Evolutionary conservation across 176 grass and related monocot genomes (phyloP).

Genomic region (Triticum urartu): DNA sequence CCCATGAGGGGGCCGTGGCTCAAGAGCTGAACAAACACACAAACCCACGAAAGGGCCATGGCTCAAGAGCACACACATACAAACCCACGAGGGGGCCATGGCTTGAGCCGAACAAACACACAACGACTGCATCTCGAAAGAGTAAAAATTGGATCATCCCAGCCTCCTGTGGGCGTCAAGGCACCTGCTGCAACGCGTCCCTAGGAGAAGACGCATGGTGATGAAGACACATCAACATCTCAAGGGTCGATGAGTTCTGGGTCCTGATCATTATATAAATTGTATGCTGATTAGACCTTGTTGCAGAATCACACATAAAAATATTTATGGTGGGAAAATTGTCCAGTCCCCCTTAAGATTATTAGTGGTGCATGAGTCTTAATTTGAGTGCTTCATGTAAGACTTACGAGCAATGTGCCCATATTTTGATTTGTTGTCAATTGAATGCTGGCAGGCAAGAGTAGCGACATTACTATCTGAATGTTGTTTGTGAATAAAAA

Average conservation of each 20-base stretch:
- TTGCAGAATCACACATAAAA: neutral
- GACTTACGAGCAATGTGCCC: neutral
- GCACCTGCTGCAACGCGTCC: neutral
- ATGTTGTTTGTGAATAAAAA: neutral
- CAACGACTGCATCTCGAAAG: neutral
- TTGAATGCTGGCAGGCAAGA: neutral
- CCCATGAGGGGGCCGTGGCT: too few relatives aligned
- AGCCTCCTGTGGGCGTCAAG: neutral
- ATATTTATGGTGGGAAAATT: slow-evolving; percentile 11
- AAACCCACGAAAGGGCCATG: too few relatives aligned
- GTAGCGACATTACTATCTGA: neutral
- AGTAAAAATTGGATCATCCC: neutral
- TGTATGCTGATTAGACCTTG: neutral
- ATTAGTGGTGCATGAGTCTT: neutral
- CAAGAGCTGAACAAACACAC: too few relatives aligned
- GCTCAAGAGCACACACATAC: too few relatives aligned
- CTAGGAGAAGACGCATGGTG: too few relatives aligned
- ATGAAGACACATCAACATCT: too few relatives aligned
- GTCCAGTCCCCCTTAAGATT: neutral
- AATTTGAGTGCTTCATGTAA: neutral
- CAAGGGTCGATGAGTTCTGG: too few relatives aligned
- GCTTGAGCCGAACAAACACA: too few relatives aligned
- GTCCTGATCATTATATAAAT: too few relatives aligned
- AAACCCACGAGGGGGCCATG: too few relatives aligned
- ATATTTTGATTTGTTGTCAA: slow-evolving; percentile 5